Base-by-base conservation (phyloP, 371 early-diverging fungal genomes). In the Mortierella sp. region DNA sequence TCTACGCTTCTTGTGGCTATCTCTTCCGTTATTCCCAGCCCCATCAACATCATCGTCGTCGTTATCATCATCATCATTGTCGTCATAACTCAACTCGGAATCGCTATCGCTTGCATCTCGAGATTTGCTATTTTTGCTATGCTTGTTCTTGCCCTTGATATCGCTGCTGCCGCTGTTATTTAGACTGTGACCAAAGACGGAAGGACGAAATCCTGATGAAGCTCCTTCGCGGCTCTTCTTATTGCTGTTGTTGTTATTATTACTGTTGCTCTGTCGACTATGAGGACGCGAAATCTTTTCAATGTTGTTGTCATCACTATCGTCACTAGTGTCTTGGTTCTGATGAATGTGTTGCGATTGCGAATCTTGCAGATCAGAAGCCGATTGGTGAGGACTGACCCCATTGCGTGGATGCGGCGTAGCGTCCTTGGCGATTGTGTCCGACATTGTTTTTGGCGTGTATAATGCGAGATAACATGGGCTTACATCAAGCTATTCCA, bases 221-320 rank as follows among this genome's bases (percentile, higher is more conserved):
- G 31, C 31, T n/a, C 26, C 17, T 15, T 54, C 29, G 1, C 29
- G 55, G n/a, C 57, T 32, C 57, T n/a, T 31, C 8, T 12, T 35
- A n/a, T 57, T 42, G 43, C 40, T 49, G 53, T 62, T 47, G 28
- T 31, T 15, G 28, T 45, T 51, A 19, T 6, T 51, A 7, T 8
- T 51, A 51, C 32, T 35, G 34, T 34, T 57, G 23, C n/a, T n/a
- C 28, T 54, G 65, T 26, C 31, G 56, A 57, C 66, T 66, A 4
- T n/a, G 53, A 19, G 74, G 55, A 53, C 47, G 68, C 19, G 65
- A 58, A 56, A 53, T 32, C 53, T 53, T 53, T 53, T 53, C 53
- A 37, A 43, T 59, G 51, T n/a, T 31, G 40, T 56, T 35, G 49
- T 47, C 43, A 49, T 47, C 51, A 34, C 45, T 42, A 51, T 45